Evolutionary conservation across 2,329 filamentous ascomycete species (phyloP), one percentile per base, ranked within the genome.

Genomic region (Trichoderma sp.): DNA sequence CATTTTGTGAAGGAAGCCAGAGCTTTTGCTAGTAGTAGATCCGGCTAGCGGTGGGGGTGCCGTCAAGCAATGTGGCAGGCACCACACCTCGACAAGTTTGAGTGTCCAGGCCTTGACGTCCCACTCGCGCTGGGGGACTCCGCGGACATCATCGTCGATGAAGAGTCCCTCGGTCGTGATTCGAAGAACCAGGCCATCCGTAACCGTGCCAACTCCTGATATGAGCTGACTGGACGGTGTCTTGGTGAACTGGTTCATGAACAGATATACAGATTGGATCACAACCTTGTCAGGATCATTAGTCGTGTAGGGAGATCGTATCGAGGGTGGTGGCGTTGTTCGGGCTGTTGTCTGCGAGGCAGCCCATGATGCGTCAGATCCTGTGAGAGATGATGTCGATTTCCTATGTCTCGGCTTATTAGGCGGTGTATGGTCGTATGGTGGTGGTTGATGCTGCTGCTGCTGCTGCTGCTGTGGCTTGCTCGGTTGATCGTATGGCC

Each of bases 81-180:
- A 93, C 88, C 90, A 92, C 83, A 95, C 90, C 86, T 98, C 95
- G 79, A 96, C 89, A 71, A 91, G 83, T 81, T 97, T 97, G 80
- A 99, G 87, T 52, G 93, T 97, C 95, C 95, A 98, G 29, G 94
- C 94, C 80, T 98, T 98, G 76, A 98, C 89, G 78, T 99, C 95
- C 95, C 95, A 99, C 81, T 99, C 95, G 69, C 95, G 89, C 80
- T 98, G 93, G n/a, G 92, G 90, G 17, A 97, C 92, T 70, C 89
- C 89, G 53, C 94, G 89, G 63, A 97, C 87, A 78, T 98, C 95
- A 78, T 99, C 95, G 77, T 99, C 95, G 76, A 99, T 95, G 80
- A 98, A 98, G 64, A 98, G 85, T 19, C 95, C 95, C 78, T 97
- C 94, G 1, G 93, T 97, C 12, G 92, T 94, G 75, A 98, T 95